A percentile compares a stretch with the other conserved stretches of the same genome.
phyloP scores from a whole-genome alignment of 2,329 filamentous ascomycete species.

The Sporothrix mexicana region DNA sequence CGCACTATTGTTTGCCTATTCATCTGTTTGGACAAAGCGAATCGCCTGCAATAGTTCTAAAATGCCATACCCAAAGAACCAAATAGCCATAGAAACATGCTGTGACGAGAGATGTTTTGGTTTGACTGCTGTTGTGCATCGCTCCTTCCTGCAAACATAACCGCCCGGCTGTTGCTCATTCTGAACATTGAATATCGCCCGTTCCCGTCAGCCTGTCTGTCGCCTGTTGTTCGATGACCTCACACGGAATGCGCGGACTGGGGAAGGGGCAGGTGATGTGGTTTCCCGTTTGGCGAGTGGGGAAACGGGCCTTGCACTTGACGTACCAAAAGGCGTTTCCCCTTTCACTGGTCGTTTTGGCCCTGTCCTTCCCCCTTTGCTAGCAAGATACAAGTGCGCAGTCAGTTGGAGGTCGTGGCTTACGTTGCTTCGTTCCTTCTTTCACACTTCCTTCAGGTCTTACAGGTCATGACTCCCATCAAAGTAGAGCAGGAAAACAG shows the following conservation, averaged over 20 bases:
- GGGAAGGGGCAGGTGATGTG: constrained; percentile 23
- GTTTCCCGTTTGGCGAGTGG: constrained; percentile 28
- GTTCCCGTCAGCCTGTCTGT: neutral
- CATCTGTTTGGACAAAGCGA: neutral
- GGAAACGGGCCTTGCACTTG: constrained; percentile 12
- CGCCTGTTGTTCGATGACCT: constrained; percentile 24
- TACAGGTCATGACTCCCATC: neutral
- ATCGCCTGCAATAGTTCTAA: neutral
- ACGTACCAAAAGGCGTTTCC: constrained; percentile 3
- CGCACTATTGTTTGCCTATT: constrained; percentile 2
- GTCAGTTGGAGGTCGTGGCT: neutral
- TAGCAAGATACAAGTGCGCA: neutral
- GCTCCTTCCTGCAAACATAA: constrained; percentile 15
- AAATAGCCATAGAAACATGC: neutral
- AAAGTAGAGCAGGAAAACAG: neutral
- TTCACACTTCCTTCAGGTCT: constrained; percentile 8
- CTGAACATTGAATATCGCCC: neutral
- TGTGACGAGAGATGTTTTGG: constrained; percentile 17
- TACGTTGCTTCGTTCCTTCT: neutral
- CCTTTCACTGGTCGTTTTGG: neutral
- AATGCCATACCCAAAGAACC: neutral
- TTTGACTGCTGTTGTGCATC: constrained; percentile 11
- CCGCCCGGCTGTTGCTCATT: constrained; percentile 4
- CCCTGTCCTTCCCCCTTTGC: neutral
- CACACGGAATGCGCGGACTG: constrained; percentile 30